These are phyloP conservation scores for Apiospora rasikravindrae DNA, from an alignment of 2,329 filamentous ascomycete genomes.

Conservation along the genomic window DNA sequence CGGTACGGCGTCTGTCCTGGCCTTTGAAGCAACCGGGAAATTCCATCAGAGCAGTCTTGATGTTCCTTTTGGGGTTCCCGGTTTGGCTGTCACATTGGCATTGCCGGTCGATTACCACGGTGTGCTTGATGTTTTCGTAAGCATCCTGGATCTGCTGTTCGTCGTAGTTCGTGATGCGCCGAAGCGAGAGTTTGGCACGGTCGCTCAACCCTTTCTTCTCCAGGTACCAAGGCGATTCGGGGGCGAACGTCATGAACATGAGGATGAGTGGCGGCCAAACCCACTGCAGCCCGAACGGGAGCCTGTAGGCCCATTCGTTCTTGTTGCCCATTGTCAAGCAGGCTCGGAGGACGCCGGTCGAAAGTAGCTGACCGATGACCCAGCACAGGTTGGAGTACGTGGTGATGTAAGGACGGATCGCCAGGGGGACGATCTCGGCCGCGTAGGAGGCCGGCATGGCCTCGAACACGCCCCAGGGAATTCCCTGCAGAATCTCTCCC, in stretches of 20 bases:
- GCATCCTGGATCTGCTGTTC: constrained; percentile 30
- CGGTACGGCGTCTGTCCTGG: constrained; percentile 40
- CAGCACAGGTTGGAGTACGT: constrained; percentile 41
- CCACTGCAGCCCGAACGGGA: constrained; percentile 48
- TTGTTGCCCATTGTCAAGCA: constrained; percentile 35
- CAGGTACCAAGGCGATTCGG: constrained; percentile 48
- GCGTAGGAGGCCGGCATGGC: constrained; percentile 35
- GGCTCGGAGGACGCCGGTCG: constrained; percentile 39
- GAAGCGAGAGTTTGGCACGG: constrained; percentile 37
- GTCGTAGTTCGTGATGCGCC: constrained; percentile 33
- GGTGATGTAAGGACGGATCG: constrained; percentile 35
- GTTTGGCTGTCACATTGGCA: background rate
- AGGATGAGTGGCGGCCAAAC: constrained; percentile 43
- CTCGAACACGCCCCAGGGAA: constrained; percentile 39
- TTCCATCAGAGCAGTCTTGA: constrained; percentile 28
- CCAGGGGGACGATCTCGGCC: constrained; percentile 36
- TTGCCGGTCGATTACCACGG: constrained; percentile 39
- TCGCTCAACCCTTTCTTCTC: constrained; percentile 39
- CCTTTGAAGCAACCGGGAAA: constrained; percentile 46
- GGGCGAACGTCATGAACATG: constrained; percentile 40
- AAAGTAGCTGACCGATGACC: constrained; percentile 46
- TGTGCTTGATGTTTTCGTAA: constrained; percentile 39
- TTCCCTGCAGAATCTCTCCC: constrained; percentile 42
- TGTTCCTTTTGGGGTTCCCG: background rate
- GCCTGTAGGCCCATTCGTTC: constrained; percentile 42